phyloP scores from a whole-genome alignment of 176 grass and related monocot species.

The Ampelocalamus luodianensis region DNA sequence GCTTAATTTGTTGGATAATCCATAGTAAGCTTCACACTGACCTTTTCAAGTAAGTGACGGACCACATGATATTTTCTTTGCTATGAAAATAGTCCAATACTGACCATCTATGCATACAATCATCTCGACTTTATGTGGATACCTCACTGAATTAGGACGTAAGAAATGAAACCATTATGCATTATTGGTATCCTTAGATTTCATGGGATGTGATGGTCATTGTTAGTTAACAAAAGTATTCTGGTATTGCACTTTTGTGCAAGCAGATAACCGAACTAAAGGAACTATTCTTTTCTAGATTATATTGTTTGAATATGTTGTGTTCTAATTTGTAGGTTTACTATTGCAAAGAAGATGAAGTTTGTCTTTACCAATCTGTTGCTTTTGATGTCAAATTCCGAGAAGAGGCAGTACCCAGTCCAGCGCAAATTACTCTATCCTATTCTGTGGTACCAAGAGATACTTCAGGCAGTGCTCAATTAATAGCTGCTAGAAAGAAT shows the following conservation, averaged over 20 bases:
- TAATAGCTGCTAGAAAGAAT: conserved; percentile 58
- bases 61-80: neutral
- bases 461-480: conserved; percentile 48
- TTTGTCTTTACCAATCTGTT: conserved; percentile 87
- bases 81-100: conserved; percentile 9
- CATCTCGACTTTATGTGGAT: neutral
- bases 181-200: conserved; percentile 2
- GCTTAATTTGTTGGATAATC: conserved; percentile 27
- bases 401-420: conserved; percentile 50
- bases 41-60: neutral
- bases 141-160: conserved; percentile 6
- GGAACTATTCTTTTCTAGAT: conserved; percentile 24
- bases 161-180: conserved; percentile 13
- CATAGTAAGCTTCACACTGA: neutral
- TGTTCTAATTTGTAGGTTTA: conserved; percentile 71
- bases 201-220: neutral
- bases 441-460: conserved; percentile 72
- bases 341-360: conserved; percentile 92
- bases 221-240: conserved; percentile 23
- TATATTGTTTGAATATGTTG: conserved; percentile 22
- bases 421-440: conserved; percentile 55
- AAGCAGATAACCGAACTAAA: neutral
- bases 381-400: conserved; percentile 83
- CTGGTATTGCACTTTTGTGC: conserved; percentile 18
- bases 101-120: conserved; percentile 1